Evolutionary conservation across 1,139 yeast genomes (phyloP).

Genomic region (Zhuliangozyma parablackwelliae): DNA sequence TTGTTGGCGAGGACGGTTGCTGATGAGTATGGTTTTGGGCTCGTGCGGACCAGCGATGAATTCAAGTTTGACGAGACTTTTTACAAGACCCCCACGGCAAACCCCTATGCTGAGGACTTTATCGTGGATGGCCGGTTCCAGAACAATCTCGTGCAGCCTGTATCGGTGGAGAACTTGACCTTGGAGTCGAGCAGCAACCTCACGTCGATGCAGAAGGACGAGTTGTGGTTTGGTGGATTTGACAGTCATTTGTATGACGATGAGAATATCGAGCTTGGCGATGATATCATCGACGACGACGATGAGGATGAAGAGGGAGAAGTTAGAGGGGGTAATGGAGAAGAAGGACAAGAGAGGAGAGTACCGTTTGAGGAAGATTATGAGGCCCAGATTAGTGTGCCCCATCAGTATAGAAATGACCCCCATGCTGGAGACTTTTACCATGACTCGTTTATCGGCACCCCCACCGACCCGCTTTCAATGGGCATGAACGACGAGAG

Average conservation of each 20-base stretch:
- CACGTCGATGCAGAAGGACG: conserved; percentile 16
- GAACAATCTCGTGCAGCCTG: conserved; percentile 36
- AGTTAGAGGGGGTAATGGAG: conserved; percentile 5
- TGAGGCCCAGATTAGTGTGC: background rate
- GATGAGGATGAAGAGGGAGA: conserved; percentile 17
- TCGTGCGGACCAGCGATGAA: conserved; percentile 39
- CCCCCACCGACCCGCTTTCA: conserved; percentile 16
- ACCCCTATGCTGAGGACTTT: conserved; percentile 26
- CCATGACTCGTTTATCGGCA: conserved; percentile 21
- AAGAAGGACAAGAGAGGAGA: conserved; percentile 2
- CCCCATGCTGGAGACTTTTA: conserved; percentile 20
- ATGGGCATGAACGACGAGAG: conserved; percentile 9
- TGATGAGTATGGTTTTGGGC: conserved; percentile 51
- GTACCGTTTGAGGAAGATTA: background rate
- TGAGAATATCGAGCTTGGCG: conserved; percentile 14
- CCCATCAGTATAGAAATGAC: conserved; percentile 9
- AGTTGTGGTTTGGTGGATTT: conserved; percentile 22
- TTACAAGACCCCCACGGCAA: conserved; percentile 17
- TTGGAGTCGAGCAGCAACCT: conserved; percentile 12
- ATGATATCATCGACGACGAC: conserved; percentile 16
- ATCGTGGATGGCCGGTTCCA: conserved; percentile 43
- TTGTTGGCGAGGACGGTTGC: conserved; percentile 49
- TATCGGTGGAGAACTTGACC: conserved; percentile 25
- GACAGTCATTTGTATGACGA: conserved; percentile 12
- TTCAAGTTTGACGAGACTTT: conserved; percentile 37